Evolutionary conservation across 306 rosid species (phyloP), one percentile per base, ranked within the genome.

Genomic region (Sesbania bispinosa): DNA sequence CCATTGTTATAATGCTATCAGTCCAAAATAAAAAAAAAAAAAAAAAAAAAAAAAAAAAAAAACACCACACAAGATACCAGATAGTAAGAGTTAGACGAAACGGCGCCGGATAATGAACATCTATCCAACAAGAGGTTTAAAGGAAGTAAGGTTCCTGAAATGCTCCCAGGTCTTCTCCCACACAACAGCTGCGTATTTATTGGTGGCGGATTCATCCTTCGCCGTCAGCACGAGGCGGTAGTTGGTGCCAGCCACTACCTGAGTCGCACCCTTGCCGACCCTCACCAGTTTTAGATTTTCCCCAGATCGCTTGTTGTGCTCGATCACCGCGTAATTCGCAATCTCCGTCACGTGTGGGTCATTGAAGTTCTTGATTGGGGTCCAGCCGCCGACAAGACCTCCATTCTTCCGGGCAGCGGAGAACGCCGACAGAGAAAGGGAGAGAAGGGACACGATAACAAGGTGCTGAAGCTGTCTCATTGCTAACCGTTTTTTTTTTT

Each of bases 221-320:
- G 80, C 80, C 15, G 41, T 16, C n/a, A 89, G 10, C 6, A 77
- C 68, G 1, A 89, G 87, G 52, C 82, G 80, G 43, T 77, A 89
- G 23, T 81, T 83, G 3, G 61, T 50, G 1, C 90, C 92, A 1
- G 87, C 33, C 1, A 81, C 90, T 1, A 83, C 90, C 73, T 87
- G 92, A 3, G 71, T 48, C 65, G 80, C 74, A 1, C 89, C 92
- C 64, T 58, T 53, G 11, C 85, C 36, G 15, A 80, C 77, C 11
- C 26, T 63, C 18, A 57, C 57, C 2, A 85, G 63, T 69, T 4
- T 42, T 57, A 89, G n/a, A 29, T 5, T 60, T 45, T 2, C 33
- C 33, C 59, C 54, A 3, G 85, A 61, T 11, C 47, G 2, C 78
- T 65, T 82, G 35, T 60, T 55, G 71, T 82, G 48, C 51, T 86